Conservation (phyloP, 2,329 filamentous ascomycete species). For the Tricladium varicosporioides region DNA sequence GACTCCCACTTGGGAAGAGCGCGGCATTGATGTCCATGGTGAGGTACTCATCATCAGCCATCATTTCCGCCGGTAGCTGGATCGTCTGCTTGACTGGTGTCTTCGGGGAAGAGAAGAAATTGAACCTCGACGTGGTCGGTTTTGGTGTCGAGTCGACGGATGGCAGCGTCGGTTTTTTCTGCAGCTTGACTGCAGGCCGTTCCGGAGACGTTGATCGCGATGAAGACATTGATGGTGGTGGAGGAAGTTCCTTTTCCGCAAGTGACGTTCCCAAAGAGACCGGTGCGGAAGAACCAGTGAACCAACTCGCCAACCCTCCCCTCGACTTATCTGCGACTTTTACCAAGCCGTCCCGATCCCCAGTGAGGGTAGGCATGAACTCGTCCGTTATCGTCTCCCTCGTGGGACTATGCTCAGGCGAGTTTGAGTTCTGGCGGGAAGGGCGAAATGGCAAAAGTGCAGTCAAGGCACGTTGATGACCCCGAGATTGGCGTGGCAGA, state of each 20-base stretch:
- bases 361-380: constrained; percentile 31
- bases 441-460: constrained; percentile 24
- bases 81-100: constrained; percentile 20
- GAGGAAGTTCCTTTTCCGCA: constrained; percentile 15
- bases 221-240: constrained; percentile 9
- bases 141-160: constrained; percentile 14
- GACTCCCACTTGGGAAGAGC: constrained; percentile 47
- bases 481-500: constrained; percentile 16
- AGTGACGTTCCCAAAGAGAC: constrained; percentile 24
- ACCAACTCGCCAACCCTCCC: constrained; percentile 30
- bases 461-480: constrained; percentile 26
- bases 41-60: constrained; percentile 50
- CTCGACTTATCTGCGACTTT: constrained; percentile 27
- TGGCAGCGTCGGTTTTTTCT: constrained; percentile 22
- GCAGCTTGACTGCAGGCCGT: constrained; percentile 15
- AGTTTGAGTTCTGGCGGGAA: constrained; percentile 16
- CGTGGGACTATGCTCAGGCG: constrained; percentile 14
- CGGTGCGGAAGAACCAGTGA: constrained; percentile 28
- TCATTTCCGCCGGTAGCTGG: constrained; percentile 23
- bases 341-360: constrained; percentile 26
- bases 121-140: constrained; percentile 18
- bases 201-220: constrained; percentile 18
- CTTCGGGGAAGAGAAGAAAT: constrained; percentile 29
- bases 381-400: constrained; percentile 19
- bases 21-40: constrained; percentile 54